Percentiles rank a stretch among this genome's conserved stretches.
phyloP scores from a whole-genome alignment of 768 basidiomycete species.

The Russula olivacea region DNA sequence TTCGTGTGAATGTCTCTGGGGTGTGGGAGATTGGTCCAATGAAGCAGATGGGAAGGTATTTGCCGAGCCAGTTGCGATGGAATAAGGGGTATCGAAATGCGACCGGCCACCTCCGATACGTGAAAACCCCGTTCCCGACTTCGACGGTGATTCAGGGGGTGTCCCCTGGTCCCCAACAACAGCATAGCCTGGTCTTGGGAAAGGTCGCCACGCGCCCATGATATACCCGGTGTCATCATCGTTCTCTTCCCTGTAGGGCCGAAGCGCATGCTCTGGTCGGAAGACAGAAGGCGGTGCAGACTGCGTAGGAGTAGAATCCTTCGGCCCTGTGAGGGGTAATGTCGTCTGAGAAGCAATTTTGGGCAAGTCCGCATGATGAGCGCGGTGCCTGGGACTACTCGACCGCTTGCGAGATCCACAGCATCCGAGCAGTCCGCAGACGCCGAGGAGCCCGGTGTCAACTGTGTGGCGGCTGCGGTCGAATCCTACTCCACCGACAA shows the following conservation, averaged over 20 bases:
- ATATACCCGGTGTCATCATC: slow-evolving; percentile 80
- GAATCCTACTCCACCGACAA: slow-evolving; percentile 73
- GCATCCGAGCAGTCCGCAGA: slow-evolving; percentile 62
- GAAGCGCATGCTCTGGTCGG: slow-evolving; percentile 71
- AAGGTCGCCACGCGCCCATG: slow-evolving; percentile 92
- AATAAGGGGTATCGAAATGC: slow-evolving; percentile 80
- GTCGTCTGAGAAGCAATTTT: slow-evolving; percentile 13
- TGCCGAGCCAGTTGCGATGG: slow-evolving; percentile 45
- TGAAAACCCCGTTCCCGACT: slow-evolving; percentile 76
- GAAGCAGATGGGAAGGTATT: slow-evolving; percentile 51
- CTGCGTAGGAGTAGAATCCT: slow-evolving; percentile 35
- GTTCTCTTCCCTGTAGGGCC: slow-evolving; percentile 71
- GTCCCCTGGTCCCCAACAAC: slow-evolving; percentile 35
- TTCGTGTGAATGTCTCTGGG: slow-evolving; percentile 13
- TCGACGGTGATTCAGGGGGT: slow-evolving; percentile 28
- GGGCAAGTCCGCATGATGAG: slow-evolving; percentile 23
- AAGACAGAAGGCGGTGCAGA: slow-evolving; percentile 66
- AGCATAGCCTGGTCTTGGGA: slow-evolving; percentile 48
- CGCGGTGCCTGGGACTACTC: slow-evolving; percentile 23
- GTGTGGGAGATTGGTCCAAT: slow-evolving; percentile 37
- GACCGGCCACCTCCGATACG: slow-evolving; percentile 84
- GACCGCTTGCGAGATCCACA: slow-evolving; percentile 45
- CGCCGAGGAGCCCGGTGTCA: slow-evolving; percentile 85
- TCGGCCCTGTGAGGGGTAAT: slow-evolving; percentile 23
- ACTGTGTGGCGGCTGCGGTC: slow-evolving; percentile 73